Base-by-base conservation (phyloP, 768 basidiomycete genomes). In the Pulveroboletus sp. region DNA sequence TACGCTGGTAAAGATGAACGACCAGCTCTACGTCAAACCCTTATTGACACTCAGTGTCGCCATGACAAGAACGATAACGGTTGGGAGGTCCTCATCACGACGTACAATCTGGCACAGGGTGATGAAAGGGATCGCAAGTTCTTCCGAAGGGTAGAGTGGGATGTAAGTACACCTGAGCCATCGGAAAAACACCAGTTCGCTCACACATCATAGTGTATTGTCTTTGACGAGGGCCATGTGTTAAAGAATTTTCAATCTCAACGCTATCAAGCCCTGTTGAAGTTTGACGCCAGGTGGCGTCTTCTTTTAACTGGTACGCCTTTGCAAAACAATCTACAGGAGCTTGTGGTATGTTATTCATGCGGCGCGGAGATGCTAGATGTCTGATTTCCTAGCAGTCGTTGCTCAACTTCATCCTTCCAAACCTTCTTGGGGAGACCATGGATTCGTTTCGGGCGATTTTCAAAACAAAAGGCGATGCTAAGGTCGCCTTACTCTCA, bases 241-340 rank as follows among this genome's bases (percentile, higher is more conserved):
- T 74, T 99, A 55, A 99, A 99, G 74, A 99, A 97, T 64, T 94
- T 90, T 68, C 88, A 94, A 57, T 95, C 93, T n/a, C 92, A 96
- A 61, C 87, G 94, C 18, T 98, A 99, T 66, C 84, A 89, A 63
- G 81, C 90, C 9, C 71, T 99, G 13, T 73, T 98, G 58, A 86
- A 84, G 63, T 89, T 91, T 62, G 80, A 83, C 15, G 88, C 91
- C 2, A 80, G 79, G 38, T 99, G 96, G 95, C 78, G 93, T 33
- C 73, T 98, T 24, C 77, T 99, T 21, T 76, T 99, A 17, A 99
- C 96, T 0, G 96, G 96, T 7, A 99, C 96, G 1, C 96, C 96
- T 0, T 68, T 99, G 55, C 96, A 92, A 61, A 93, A 93, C 64
- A 93, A 93, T 64, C 65, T 93, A 47, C 90, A 93, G 65, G 90